Conservation (phyloP, 1,284 basidiomycete genomes). For the Leccinum fuscescens region DNA sequence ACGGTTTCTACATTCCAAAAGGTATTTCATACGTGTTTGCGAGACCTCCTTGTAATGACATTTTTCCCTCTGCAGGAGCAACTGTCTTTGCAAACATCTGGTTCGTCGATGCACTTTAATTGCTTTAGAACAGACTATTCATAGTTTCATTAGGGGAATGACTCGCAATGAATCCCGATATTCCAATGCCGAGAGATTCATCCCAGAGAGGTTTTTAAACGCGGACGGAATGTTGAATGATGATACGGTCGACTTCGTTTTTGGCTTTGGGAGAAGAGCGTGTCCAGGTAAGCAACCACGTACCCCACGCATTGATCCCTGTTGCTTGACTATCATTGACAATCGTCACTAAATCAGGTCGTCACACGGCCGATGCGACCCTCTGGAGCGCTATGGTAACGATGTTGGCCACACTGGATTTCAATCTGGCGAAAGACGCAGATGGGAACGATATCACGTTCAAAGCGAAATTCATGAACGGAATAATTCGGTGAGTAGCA, state of each 20-base stretch:
- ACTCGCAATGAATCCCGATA: slow-evolving; percentile 24
- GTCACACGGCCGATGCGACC: slow-evolving; percentile 17
- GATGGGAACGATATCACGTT: slow-evolving; percentile 17
- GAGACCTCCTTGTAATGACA: background rate
- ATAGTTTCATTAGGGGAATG: slow-evolving; percentile 24
- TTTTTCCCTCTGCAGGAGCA: slow-evolving; percentile 5
- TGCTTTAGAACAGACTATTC: background rate
- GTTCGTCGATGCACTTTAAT: slow-evolving; percentile 5
- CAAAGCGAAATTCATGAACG: slow-evolving; percentile 11
- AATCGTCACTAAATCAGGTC: slow-evolving; percentile 11
- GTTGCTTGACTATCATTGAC: background rate
- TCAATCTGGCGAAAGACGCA: slow-evolving; percentile 2
- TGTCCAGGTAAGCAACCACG: slow-evolving; percentile 19
- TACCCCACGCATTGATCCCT: background rate
- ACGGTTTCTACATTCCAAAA: slow-evolving; percentile 29
- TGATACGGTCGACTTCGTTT: slow-evolving; percentile 16
- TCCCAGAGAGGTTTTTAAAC: slow-evolving; percentile 27
- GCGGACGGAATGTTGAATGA: slow-evolving; percentile 17
- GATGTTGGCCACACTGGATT: slow-evolving; percentile 27
- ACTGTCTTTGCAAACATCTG: slow-evolving; percentile 23
- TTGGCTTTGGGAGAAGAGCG: slow-evolving; percentile 28
- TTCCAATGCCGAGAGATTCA: slow-evolving; percentile 20
- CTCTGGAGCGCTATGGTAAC: slow-evolving; percentile 22
- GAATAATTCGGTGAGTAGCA: slow-evolving; percentile 13
- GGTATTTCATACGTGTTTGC: slow-evolving; percentile 11